Evolutionary conservation across 1,139 yeast species (phyloP), one percentile per base, ranked within the genome.

Genomic region (Trichomonascaceae sp.): DNA sequence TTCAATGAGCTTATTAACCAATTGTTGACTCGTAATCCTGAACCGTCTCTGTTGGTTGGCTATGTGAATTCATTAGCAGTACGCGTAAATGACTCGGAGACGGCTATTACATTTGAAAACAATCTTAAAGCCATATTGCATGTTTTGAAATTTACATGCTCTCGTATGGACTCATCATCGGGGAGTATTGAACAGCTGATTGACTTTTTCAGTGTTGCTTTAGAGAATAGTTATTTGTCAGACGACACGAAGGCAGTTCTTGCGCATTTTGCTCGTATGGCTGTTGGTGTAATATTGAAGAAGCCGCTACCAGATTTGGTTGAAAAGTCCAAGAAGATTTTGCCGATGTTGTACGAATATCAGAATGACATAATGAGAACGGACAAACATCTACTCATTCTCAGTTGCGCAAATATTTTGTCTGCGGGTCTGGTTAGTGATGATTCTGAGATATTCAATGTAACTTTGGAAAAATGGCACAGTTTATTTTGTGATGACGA

Each of bases 401-500:
- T 44, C 3, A 44, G 48, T 3, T 50, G 44, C 15, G 45, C 43
- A 13, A 49, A 49, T 22, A 4, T 51, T n/a, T 24, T 55, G 17
- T 45, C 52, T 8, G 51, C 48, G 2, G 58, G 56, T 10, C 39
- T 55, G n/a, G 18, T 36, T 24, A 47, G 50, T 17, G 49, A 49
- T 7, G 51, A 49, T 24, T 18, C 49, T 9, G 53, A 50, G 18
- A 8, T 52, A 1, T 12, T 18, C 13, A 27, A 20, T 7, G n/a
- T 41, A 17, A 49, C 54, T 8, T 10, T 54, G n/a, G 32, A 46
- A 7, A 44, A 43, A 4, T 58, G 60, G 60, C 55, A 56, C 24
- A 24, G 50, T 13, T 43, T 24, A 36, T 38, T 51, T 1, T 53
- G 50, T 43, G 49, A 53, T 12, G 30, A 47, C 15, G 54, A 46